Conservation (phyloP, 805 yeast genomes). For the Pichia exigua region DNA sequence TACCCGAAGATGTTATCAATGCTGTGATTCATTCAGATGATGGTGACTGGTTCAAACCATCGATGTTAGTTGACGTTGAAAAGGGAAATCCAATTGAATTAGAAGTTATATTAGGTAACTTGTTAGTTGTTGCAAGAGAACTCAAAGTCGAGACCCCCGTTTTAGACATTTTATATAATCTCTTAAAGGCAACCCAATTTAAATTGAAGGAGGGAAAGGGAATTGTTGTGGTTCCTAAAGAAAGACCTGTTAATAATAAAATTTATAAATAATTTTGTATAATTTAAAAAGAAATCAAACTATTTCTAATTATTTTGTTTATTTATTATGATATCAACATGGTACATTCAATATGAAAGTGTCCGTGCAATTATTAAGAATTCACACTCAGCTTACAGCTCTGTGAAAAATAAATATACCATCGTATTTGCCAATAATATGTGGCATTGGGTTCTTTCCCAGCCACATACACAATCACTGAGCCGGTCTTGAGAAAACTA, state of each 20-base stretch:
- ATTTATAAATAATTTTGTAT: conserved; percentile 7
- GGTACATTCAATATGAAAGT: too few species aligned
- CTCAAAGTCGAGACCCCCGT: conserved; percentile 49
- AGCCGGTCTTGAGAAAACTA: too few species aligned
- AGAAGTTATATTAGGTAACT: conserved; percentile 65
- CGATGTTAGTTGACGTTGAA: conserved; percentile 63
- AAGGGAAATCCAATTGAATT: conserved; percentile 64
- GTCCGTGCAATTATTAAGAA: too few species aligned
- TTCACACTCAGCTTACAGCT: too few species aligned
- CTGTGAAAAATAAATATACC: too few species aligned
- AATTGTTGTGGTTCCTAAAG: conserved; percentile 33
- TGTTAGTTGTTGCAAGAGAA: conserved; percentile 42
- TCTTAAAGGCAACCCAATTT: conserved; percentile 56
- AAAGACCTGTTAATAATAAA: conserved; percentile 28
- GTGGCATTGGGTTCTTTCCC: too few species aligned
- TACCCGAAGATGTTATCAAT: conserved; percentile 43
- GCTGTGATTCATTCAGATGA: conserved; percentile 50
- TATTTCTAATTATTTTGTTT: too few species aligned
- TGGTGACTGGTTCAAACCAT: conserved; percentile 54
- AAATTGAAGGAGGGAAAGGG: conserved; percentile 53
- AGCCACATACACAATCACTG: too few species aligned
- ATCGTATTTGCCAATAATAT: too few species aligned
- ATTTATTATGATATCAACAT: too few species aligned
- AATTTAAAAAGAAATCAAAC: not conserved
- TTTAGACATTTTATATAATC: conserved; percentile 46